Conservation (phyloP, 108 stramenopile genomes). For the Pseudonitzschia multiseries region DNA sequence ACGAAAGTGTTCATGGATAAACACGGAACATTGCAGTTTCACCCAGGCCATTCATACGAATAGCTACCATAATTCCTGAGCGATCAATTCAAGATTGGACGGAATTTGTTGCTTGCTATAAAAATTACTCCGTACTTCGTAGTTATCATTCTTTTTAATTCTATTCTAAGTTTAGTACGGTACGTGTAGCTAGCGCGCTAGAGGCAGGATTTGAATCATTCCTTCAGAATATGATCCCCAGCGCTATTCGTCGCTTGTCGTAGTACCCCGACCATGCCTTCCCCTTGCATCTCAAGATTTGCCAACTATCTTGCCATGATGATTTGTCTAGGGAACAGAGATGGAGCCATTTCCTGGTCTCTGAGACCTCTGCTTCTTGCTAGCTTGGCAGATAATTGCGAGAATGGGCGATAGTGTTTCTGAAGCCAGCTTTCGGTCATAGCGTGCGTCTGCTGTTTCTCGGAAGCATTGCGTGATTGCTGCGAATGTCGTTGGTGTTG, state of each 20-base stretch:
- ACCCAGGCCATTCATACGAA: no score
- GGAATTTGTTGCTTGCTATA: neutral
- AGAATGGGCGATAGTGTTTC: conserved; percentile 9
- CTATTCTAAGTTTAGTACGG: neutral
- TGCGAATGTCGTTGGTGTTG: conserved; percentile 3
- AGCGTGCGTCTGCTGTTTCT: neutral
- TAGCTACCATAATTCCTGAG: no score
- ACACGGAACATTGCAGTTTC: no score
- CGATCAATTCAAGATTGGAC: no score
- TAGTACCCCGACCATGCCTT: neutral
- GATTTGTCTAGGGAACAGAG: neutral
- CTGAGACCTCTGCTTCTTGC: conserved; percentile 10
- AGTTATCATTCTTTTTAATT: no score
- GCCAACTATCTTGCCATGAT: neutral
- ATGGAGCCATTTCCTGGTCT: conserved; percentile 7
- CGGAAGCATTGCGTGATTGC: neutral
- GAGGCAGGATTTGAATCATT: neutral
- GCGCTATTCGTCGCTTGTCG: neutral
- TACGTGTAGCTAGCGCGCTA: no score
- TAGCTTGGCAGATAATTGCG: neutral
- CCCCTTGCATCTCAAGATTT: neutral
- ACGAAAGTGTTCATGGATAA: no score
- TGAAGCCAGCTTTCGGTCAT: neutral
- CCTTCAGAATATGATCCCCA: neutral
- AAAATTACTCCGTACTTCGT: no score